phyloP scores from a whole-genome alignment of 257 asterid species.

The Solanum commersonii region DNA sequence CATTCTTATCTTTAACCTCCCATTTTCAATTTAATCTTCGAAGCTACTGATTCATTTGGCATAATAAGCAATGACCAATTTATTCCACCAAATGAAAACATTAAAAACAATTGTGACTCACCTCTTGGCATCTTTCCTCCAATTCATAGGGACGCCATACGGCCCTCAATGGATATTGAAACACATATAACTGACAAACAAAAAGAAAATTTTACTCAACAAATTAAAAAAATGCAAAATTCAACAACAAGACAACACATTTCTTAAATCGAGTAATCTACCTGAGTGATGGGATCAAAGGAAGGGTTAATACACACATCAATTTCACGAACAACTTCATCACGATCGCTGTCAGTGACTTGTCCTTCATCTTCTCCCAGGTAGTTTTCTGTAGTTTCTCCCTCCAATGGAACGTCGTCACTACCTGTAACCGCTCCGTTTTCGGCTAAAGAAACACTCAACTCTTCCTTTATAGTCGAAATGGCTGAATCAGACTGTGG shows the following conservation, averaged over 20 bases:
- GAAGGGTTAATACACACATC: conserved; percentile 60
- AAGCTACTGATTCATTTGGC: background rate
- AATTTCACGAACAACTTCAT: conserved; percentile 59
- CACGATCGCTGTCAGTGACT: conserved; percentile 24
- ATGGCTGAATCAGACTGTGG: conserved; percentile 6
- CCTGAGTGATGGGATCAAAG: conserved; percentile 39
- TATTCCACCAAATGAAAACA: background rate
- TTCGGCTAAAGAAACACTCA: background rate
- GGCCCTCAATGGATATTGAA: conserved; percentile 74
- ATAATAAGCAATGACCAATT: background rate
- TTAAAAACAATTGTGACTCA: conserved; percentile 3
- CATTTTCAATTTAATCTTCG: background rate
- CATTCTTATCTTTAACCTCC: background rate
- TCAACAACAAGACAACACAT: background rate
- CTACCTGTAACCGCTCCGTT: background rate
- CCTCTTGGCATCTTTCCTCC: conserved; percentile 66
- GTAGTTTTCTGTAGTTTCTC: background rate
- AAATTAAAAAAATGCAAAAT: background rate
- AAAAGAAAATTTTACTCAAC: background rate
- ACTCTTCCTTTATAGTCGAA: conserved; percentile 27
- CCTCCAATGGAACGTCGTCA: conserved; percentile 26
- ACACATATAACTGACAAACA: conserved; percentile 43
- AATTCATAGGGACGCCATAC: conserved; percentile 81
- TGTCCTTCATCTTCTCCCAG: conserved; percentile 8
- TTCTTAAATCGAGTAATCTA: background rate